Percentiles rank a stretch among this genome's conserved stretches.
Conservation (phyloP, 2,329 filamentous ascomycete species). For the Fusarium sp. region DNA sequence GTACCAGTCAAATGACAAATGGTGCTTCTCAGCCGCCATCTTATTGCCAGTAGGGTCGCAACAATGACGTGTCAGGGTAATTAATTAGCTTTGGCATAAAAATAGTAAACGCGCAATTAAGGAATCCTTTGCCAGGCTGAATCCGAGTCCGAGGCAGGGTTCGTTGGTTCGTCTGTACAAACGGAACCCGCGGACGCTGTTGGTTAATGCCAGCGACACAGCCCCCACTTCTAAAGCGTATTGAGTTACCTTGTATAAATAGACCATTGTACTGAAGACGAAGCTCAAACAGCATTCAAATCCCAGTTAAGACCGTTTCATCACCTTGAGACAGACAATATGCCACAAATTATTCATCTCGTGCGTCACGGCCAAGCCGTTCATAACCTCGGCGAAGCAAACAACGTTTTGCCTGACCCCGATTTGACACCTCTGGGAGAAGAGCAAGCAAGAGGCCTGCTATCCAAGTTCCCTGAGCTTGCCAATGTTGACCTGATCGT, state of each 20-base stretch:
- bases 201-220: not conserved
- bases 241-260: not conserved
- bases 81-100: rapidly evolving
- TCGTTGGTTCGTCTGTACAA: rapidly evolving
- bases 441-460: not conserved
- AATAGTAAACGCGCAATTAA: rapidly evolving
- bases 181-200: not conserved
- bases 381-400: not conserved
- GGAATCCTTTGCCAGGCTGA: not conserved
- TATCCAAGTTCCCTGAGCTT: not conserved
- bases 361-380: not conserved
- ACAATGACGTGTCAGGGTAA: not conserved
- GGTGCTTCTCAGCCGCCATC: too few relatives aligned
- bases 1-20: too few relatives aligned
- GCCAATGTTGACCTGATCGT: not conserved
- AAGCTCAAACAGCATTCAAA: rapidly evolving
- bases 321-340: not conserved
- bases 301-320: rapidly evolving
- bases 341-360: not conserved
- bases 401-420: not conserved
- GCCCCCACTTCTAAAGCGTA: not conserved
- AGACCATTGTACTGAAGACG: rapidly evolving
- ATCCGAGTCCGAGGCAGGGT: not conserved
- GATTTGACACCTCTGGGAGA: not conserved
- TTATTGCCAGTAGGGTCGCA: not conserved